Evolutionary conservation across 1,284 basidiomycete species (phyloP), one percentile per base, ranked within the genome.

Genomic region (Ustilago shanxiensis): DNA sequence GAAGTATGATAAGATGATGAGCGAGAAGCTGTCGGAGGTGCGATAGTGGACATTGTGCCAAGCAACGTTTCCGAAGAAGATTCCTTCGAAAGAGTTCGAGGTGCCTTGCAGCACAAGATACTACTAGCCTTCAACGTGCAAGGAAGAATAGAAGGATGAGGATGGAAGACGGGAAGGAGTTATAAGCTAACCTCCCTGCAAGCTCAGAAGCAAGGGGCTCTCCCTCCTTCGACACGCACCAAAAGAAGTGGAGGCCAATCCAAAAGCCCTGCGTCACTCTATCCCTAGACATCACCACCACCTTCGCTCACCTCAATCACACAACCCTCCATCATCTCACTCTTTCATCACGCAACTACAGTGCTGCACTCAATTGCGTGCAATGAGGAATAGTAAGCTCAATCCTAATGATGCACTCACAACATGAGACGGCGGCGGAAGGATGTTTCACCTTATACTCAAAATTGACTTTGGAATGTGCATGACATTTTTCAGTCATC

Each of bases 371-470:
- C 31, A 33, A 33, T 33, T 11, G 11, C 31, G 35, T 10, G 9
- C 35, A 3, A 14, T 37, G 35, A 37, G 14, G 3, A 16, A 16
- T 14, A 37, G 35, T 37, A 37, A 45, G 49, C 28, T 13, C 26
- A n/a, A 29, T 28, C 35, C 9, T 37, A 37, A 37, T 37, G 35
- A 3, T 37, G 9, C n/a, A n/a, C n/a, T n/a, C n/a, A n/a, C n/a
- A n/a, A 33, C 11, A 33, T 10, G 14, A 37, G 35, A 14, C 35
- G 14, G 35, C 6, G 14, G 22, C 49, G 16, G 49, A 7, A 11
- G 18, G 20, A 31, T 64, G 63, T 66, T 45, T 66, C 63, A 66
- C 56, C 44, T 54, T 53, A 47, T 47, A 57, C 54, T 41, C 26
- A 2, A 54, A 24, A 33, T 11, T 13, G 26, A 4, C 5, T 37